These are phyloP conservation scores for Hibiscus mutabilis DNA, from an alignment of 345 rosid genomes.

Conservation along the genomic window DNA sequence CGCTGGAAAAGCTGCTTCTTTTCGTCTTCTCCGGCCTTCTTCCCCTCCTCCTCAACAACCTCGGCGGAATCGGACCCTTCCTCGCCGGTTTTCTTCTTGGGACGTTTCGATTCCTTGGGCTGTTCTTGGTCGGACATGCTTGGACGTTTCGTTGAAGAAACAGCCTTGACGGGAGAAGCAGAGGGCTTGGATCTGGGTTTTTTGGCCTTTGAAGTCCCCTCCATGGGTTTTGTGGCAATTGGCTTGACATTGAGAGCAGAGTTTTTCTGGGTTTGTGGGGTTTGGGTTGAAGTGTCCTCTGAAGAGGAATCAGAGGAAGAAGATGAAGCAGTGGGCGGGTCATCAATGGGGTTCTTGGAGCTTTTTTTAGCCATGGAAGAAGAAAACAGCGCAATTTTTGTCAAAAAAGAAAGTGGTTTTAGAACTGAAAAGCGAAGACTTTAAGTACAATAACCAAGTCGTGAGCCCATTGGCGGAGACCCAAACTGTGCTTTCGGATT, in stretches of 20 bases:
- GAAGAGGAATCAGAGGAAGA: neutral
- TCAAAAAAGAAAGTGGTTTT: too few species aligned
- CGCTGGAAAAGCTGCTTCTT: neutral
- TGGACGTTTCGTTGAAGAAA: neutral
- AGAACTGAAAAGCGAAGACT: too few species aligned
- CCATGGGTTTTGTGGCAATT: constrained; percentile 2
- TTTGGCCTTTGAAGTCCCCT: neutral
- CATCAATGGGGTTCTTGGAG: constrained; percentile 13
- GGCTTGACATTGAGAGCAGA: neutral
- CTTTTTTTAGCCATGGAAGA: constrained; percentile 20
- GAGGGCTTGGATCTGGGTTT: neutral
- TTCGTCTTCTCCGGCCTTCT: neutral
- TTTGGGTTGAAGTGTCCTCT: neutral
- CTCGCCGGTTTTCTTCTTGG: neutral
- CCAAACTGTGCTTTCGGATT: too few species aligned
- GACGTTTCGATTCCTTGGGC: neutral
- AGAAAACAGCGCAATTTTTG: neutral
- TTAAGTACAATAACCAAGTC: too few species aligned
- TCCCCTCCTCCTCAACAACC: neutral
- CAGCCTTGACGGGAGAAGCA: neutral
- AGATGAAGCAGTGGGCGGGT: constrained; percentile 22
- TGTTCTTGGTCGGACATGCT: neutral
- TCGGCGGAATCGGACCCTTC: neutral
- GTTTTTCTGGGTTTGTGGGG: neutral
- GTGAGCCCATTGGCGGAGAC: too few species aligned